Evolutionary conservation across 495 filamentous ascomycete genomes (phyloP).

Genomic region (Glutinoglossum americanum): DNA sequence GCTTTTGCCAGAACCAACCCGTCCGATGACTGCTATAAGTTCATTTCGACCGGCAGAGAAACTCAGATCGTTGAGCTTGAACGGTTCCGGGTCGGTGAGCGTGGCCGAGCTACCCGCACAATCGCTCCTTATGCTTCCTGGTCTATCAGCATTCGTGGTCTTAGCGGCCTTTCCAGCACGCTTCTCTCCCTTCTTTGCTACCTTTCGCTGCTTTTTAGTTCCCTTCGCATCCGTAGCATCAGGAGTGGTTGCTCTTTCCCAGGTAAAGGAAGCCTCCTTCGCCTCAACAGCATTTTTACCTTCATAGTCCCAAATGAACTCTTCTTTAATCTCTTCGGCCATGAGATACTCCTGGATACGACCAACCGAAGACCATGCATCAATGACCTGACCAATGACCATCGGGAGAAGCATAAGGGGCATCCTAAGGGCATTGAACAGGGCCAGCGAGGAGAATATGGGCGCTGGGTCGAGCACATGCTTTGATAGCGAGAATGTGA

Average conservation of each 20-base stretch:
- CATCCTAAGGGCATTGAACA: constrained; percentile 81
- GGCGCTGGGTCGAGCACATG: constrained; percentile 49
- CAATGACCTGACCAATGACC: constrained; percentile 70
- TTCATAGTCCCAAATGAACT: constrained; percentile 37
- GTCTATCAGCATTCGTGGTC: constrained; percentile 6
- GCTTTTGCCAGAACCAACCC: constrained; percentile 80
- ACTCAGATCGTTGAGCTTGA: constrained; percentile 55
- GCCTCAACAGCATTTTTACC: constrained; percentile 50
- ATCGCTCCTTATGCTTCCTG: constrained; percentile 15
- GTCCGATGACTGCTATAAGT: constrained; percentile 74
- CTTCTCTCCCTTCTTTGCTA: constrained; percentile 17
- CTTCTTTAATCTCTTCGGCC: constrained; percentile 67
- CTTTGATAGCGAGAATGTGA: constrained; percentile 65
- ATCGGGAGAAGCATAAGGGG: constrained; percentile 74
- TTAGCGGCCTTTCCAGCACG: constrained; percentile 15
- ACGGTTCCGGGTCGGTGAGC: constrained; percentile 44
- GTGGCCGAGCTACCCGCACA: constrained; percentile 28
- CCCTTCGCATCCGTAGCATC: constrained; percentile 14
- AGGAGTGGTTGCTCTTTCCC: constrained; percentile 58
- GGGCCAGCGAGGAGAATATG: constrained; percentile 77
- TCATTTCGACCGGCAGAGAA: constrained; percentile 61
- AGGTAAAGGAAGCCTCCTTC: constrained; percentile 63
- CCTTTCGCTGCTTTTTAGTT: constrained; percentile 18
- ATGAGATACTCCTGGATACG: constrained; percentile 75
- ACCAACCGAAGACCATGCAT: constrained; percentile 65